Evolutionary conservation across 1,139 yeast genomes (phyloP).

Genomic region (Zygosaccharomyces pseudobailii): DNA sequence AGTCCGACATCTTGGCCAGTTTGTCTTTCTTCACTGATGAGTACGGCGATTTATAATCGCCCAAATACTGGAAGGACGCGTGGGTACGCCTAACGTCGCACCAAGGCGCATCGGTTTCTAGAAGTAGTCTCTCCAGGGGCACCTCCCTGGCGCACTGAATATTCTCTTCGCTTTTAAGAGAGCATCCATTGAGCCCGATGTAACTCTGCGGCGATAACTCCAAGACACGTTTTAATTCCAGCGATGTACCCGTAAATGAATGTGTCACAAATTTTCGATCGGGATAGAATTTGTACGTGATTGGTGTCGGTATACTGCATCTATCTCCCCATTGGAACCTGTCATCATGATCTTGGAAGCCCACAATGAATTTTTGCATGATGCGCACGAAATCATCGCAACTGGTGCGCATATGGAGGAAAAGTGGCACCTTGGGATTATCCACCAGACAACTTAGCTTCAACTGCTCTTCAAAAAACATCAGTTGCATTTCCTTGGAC

Average conservation of each 20-base stretch:
- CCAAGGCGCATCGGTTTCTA: slow-evolving; percentile 99
- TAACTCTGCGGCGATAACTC: slow-evolving; percentile 40
- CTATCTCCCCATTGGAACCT: slow-evolving; percentile 13
- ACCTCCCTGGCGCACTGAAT: slow-evolving; percentile 58
- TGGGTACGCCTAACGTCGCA: slow-evolving; percentile 87
- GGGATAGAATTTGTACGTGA: slow-evolving; percentile 25
- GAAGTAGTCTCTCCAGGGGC: slow-evolving; percentile 64
- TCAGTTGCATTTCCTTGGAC: slow-evolving; percentile 57
- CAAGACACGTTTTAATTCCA: slow-evolving; percentile 51
- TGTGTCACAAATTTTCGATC: slow-evolving; percentile 63
- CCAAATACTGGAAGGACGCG: slow-evolving; percentile 57
- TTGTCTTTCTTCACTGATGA: slow-evolving; percentile 30
- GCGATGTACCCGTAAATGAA: slow-evolving; percentile 83
- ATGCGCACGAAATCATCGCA: slow-evolving; percentile 70
- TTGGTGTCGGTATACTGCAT: slow-evolving; percentile 36
- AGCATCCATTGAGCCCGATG: slow-evolving; percentile 89
- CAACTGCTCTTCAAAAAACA: slow-evolving; percentile 68
- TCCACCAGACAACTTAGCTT: slow-evolving; percentile 29
- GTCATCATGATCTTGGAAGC: slow-evolving; percentile 31
- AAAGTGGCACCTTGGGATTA: slow-evolving; percentile 52
- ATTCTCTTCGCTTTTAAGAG: slow-evolving; percentile 73
- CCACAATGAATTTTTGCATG: slow-evolving; percentile 52
- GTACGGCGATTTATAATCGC: slow-evolving; percentile 24
- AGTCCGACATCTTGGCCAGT: slow-evolving; percentile 20
- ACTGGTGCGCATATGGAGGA: slow-evolving; percentile 87